Evolutionary conservation across 2,329 filamentous ascomycete species (phyloP), one percentile per base, ranked within the genome.

Genomic region (Fusarium sp.): DNA sequence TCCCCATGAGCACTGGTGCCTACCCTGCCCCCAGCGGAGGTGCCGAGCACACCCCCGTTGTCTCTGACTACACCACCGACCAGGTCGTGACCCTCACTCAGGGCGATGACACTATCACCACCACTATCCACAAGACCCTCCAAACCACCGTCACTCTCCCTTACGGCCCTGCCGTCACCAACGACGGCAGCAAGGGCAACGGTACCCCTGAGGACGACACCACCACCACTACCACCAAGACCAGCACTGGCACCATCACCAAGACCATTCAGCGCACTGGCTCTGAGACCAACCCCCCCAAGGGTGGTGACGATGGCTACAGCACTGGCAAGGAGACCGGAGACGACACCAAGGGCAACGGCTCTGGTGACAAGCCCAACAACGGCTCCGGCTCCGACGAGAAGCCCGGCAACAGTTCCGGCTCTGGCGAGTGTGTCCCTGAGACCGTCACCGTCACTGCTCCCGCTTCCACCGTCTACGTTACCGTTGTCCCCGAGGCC

Each of bases 51-150:
- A 69, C 70, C 46, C 69, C 71, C 19, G 42, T 68, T 42, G 68
- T 69, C 61, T 72, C 71, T 11, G 62, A 73, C 35, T 56, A 73
- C 42, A 69, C 74, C 64, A 73, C 67, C 15, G 70, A 72, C 55
- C 73, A 73, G 70, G 74, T 72, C 55, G 60, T 73, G 38, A 78
- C 76, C 60, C 67, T 76, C 40, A 78, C 74, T 41, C 57, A 75
- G 24, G 75, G 76, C 58, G 72, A 65, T 35, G 74, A 73, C 41
- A 47, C 79, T 70, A 61, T 80, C 76, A 75, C 73, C 61, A 81
- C 79, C 69, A 77, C 79, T 53, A 71, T 83, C 58, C 79, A 73
- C 47, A 74, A 77, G 58, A 81, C 79, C 58, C 71, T 77, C 64
- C 66, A 77, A 69, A 70, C 76, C 66, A 79, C 79, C 60, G 49